Base-by-base conservation (phyloP, 345 rosid species). In the Physaria fendleri region DNA sequence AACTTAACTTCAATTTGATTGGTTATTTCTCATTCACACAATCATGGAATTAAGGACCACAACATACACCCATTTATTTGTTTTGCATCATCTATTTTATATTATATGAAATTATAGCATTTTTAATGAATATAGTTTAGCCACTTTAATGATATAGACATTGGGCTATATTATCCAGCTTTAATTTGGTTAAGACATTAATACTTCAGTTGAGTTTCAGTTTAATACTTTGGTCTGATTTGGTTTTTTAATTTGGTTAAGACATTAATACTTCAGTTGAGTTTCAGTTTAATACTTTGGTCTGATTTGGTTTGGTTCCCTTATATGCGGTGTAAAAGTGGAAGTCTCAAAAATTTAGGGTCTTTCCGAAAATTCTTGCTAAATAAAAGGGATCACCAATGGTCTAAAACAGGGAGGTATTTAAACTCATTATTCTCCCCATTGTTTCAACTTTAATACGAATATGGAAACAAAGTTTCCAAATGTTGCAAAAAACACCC, bases 41-140 rank as follows among this genome's bases (percentile, higher is more conserved):
- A 44, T 62, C 55, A 61, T 61, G 43, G 37, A 62, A n/a, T n/a
- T n/a, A n/a, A 69, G 74, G 74, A 69, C 74, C 74, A 69, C 68
- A 69, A 23, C 51, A 62, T 32, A 62, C 52, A 62, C 22, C 27
- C 41, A 60, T 68, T 5, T 35, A 18, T 42, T 23, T 59, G 23
- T 59, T n/a, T n/a, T 50, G 34, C 48, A 54, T 43, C 40, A 68
- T 49, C 11, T 22, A 38, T 51, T 18, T 27, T 17, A 42, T 66
- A 20, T n/a, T 39, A 13, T 29, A 6, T 9, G 29, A n/a, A 29
- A 20, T 38, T 37, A 30, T 51, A 51, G 25, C 37, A 27, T 56
- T 13, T 2, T 13, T 22, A n/a, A n/a, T 10, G 23, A 1, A 24
- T 23, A 39, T 13, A 56, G 3, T 42, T 22, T 22, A 2, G 2